Base-by-base conservation (phyloP, 2,329 filamentous ascomycete species). In the Paracorniculantispora psalliotae region DNA sequence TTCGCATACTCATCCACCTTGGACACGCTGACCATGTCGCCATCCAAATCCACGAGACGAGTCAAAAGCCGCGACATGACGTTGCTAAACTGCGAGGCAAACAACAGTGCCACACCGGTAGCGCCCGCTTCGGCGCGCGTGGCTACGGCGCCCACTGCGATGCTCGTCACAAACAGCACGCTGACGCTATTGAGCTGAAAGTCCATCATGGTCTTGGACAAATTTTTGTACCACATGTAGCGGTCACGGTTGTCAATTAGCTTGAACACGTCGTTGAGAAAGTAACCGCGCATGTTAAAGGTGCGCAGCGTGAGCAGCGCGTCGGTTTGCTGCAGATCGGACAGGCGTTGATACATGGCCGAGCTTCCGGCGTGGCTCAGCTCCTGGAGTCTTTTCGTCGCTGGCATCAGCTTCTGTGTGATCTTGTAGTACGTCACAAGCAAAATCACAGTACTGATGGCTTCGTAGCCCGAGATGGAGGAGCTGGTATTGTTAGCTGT, bases 301-400 rank as follows among this genome's bases (percentile, higher is more conserved):
- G 85, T 84, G 3, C 88, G 83, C 59, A 91, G 35, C 23, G 49
- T 52, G 23, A 52, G 49, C 33, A 52, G 49, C 17, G 49, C 49
- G 23, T 52, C 35, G 15, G 7, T 19, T n/a, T 52, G 35, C 21
- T 52, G 35, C 89, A 0, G 88, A 90, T 2, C 81, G 76, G 13
- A 91, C 80, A 9, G 88, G 88, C 0, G 80, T 81, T 12, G 90
- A 77, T 2, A 85, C 81, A 1, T 28, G 21, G 49, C 49, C 15
- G 35, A 85, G 83, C 2, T 83, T 82, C 61, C 90, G 89, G 65
- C 87, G 84, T 67, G 90, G 87, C 63, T 89, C 89, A 1, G 90
- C 82, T 0, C 87, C 87, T 2, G 83, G 86, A 69, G 89, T 89
- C 43, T 83, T 81, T 2, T 81, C 87, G 69, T 91, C 87, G 1